Base-by-base conservation (phyloP, 495 filamentous ascomycete genomes). In the Xylaria bambusicola region DNA sequence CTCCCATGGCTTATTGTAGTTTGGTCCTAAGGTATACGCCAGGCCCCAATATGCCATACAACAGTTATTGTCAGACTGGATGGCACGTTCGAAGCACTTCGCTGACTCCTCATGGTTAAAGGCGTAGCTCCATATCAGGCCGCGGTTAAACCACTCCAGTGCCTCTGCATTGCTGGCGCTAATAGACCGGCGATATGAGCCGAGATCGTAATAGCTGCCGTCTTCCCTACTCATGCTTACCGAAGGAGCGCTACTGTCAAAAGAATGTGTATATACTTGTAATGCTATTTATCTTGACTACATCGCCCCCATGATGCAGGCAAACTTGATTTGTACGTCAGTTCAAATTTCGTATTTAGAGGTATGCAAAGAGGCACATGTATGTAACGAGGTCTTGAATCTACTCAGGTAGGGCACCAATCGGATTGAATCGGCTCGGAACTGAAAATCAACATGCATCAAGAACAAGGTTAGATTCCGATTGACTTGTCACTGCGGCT, bases 1-100 rank as follows among this genome's bases (percentile, higher is more conserved):
- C 4, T 82, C 73, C 88, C 87, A 90, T 0, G 86, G 84, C 66
- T 89, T 89, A 63, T 90, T 89, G 70, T 89, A 90, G 57, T 90
- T 89, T 2, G 88, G 86, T 0, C 88, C 88, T 0, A 87, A 64
- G 1, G 82, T 66, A 62, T 83, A 88, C 0, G 88, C 85, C 2
- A 87, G 68, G 0, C 87, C 87, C 87, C 87, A 90, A 53, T 87
- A 81, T 18, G 83, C 86, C 71, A 89, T 83, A 5, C 80, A 78
- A 61, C 83, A 88, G 3, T 64, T 56, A 0, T 73, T 65, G 62
- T 90, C 86, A 36, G 71, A 40, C 0, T 72, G 62, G 41, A 84
- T 80, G 15, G 83, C 83, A 4, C 78, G 75, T 55, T 84, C 75
- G 59, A 88, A 89, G 69, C 86, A 89, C 47, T 66, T 71, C 8